These are phyloP conservation scores for Postia placenta DNA, from an alignment of 768 basidiomycete species.

Conservation along the genomic window DNA sequence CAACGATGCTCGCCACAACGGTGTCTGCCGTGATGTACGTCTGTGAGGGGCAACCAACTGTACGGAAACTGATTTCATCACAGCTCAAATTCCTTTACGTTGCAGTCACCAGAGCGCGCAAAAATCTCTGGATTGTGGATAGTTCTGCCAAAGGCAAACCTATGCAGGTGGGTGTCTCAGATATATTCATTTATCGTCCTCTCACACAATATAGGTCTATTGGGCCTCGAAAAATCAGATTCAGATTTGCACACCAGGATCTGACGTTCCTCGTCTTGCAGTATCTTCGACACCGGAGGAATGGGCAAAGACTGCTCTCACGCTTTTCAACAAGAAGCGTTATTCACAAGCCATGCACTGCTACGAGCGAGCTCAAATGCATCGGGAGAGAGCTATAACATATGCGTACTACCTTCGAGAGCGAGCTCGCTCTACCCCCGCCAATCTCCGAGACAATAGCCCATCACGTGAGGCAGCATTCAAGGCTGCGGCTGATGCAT, in stretches of 20 bases:
- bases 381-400: slow-evolving; percentile 39
- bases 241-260: slow-evolving; percentile 40
- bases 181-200: not conserved
- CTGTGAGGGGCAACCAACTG: not conserved
- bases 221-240: slow-evolving; percentile 45
- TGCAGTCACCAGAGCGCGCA: slow-evolving; percentile 62
- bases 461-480: slow-evolving; percentile 31
- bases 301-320: slow-evolving; percentile 35
- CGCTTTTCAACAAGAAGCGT: slow-evolving; percentile 36
- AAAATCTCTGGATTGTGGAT: slow-evolving; percentile 67
- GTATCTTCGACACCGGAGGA: slow-evolving; percentile 44
- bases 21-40: slow-evolving; percentile 52
- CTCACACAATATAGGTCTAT: too few species aligned
- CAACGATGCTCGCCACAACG: slow-evolving; percentile 43
- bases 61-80: not conserved
- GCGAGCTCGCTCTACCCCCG: slow-evolving; percentile 33
- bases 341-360: slow-evolving; percentile 52
- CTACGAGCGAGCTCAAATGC: slow-evolving; percentile 40
- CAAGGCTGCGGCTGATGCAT: slow-evolving; percentile 41
- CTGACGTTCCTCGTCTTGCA: slow-evolving; percentile 47
- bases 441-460: slow-evolving; percentile 14
- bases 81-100: slow-evolving; percentile 69
- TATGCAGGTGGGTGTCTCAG: slow-evolving; percentile 41
- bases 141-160: slow-evolving; percentile 48
- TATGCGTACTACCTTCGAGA: slow-evolving; percentile 50